phyloP scores from a whole-genome alignment of 768 basidiomycete genomes.

The Tulasnella sp. region DNA sequence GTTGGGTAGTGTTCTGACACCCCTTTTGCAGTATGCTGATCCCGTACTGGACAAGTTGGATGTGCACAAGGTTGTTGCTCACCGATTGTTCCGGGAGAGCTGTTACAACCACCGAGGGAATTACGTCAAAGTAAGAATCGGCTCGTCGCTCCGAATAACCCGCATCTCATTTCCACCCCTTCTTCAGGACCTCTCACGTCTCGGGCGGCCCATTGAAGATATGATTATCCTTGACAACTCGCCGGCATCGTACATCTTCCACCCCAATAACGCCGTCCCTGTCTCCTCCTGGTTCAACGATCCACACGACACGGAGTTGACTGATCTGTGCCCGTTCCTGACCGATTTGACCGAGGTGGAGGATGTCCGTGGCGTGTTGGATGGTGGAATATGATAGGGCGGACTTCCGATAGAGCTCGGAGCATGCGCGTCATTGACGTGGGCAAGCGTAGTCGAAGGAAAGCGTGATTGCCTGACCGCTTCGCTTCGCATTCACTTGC shows the following conservation, averaged over 20 bases:
- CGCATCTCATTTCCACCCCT: neutral
- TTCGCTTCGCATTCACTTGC: neutral
- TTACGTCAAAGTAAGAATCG: slow-evolving; percentile 83
- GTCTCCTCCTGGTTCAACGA: slow-evolving; percentile 99
- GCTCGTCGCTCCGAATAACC: slow-evolving; percentile 2
- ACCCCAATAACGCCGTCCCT: slow-evolving; percentile 97
- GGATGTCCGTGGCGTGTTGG: slow-evolving; percentile 88
- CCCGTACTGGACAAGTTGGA: slow-evolving; percentile 98
- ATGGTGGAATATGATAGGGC: slow-evolving; percentile 63
- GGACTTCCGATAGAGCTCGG: neutral
- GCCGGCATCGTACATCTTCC: slow-evolving; percentile 98
- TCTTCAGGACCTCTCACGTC: slow-evolving; percentile 86
- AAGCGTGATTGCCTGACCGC: neutral
- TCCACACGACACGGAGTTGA: slow-evolving; percentile 96
- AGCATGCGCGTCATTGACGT: neutral
- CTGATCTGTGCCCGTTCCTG: slow-evolving; percentile 92
- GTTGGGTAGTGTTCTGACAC: slow-evolving; percentile 28
- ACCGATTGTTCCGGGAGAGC: slow-evolving; percentile 94
- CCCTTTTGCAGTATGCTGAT: slow-evolving; percentile 77
- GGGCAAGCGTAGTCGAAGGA: neutral
- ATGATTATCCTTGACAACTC: slow-evolving; percentile 99
- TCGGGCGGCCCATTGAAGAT: slow-evolving; percentile 89
- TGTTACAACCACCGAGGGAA: slow-evolving; percentile 99
- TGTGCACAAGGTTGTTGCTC: slow-evolving; percentile 83
- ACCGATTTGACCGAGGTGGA: slow-evolving; percentile 78